Evolutionary conservation across 371 early-diverging fungal genomes (phyloP), one percentile per base, ranked within the genome.

Genomic region (Mortierella polycephala): DNA sequence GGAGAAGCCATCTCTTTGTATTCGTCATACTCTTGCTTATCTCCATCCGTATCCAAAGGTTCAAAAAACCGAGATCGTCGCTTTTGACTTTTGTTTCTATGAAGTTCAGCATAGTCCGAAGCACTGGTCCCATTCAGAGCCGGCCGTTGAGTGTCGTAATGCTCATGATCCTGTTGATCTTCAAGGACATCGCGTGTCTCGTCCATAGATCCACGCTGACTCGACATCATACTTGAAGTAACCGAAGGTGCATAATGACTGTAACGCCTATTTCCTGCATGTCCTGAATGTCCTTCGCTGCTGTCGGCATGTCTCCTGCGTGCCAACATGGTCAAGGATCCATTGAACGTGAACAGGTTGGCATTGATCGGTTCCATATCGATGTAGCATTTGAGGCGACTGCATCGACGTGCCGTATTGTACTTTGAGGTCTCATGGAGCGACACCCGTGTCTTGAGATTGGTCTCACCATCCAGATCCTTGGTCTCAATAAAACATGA

Each of bases 401-500:
- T 69, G 71, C 91, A 92, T 16, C 92, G 92, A n/a, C 81, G 75
- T 12, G 92, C 87, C 0, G 88, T 86, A 49, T 88, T 85, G 53
- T 91, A 82, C 67, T 91, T 83, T 14, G 84, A 81, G 0, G 90
- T 88, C 37, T 93, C 91, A 13, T 83, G 83, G n/a, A 93, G 47
- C 30, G 90, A 81, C n/a, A 82, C 71, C 20, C 94, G 86, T 30
- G 91, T 86, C 83, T 98, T 98, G 18, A 98, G 84, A 74, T 98
- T 97, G 18, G 96, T 95, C 82, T 99, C 99, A 20, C 99, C 99
- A 82, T 99, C 98, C 55, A 99, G 77, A 80, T 96, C 95, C 71
- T 94, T 95, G 7, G 98, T 98, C 74, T 98, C 98, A 16, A 98
- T 89, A 83, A 89, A 98, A 75, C 95, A 95, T 13, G 90, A 69